A percentile compares a stretch with the other conserved stretches of the same genome.
Evolutionary conservation across 169 alveolate species (phyloP).

Genomic region (Cyclospora cayetanensis): DNA sequence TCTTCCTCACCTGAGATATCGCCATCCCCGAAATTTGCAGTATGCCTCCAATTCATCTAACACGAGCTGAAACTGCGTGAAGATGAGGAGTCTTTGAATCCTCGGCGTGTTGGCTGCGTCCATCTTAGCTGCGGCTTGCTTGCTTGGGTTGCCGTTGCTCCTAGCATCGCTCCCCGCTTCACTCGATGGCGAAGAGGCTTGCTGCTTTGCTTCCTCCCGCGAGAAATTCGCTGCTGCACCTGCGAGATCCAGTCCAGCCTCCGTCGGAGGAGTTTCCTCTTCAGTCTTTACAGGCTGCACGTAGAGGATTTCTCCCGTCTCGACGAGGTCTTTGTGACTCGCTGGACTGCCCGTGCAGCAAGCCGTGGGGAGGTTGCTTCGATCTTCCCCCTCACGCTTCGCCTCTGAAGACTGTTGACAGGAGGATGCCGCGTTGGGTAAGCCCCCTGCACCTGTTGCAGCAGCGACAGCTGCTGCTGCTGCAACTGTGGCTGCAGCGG

Average conservation of each 20-base stretch:
- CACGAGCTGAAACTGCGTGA: constrained; percentile 91
- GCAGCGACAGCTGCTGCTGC: not conserved
- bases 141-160: constrained; percentile 17
- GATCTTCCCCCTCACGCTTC: constrained; percentile 66
- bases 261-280: not conserved
- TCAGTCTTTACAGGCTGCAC: constrained; percentile 35
- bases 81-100: constrained; percentile 90
- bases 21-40: constrained; percentile 91
- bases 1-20: constrained; percentile 80
- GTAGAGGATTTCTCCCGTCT: constrained; percentile 12
- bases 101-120: constrained; percentile 62
- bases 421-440: not conserved
- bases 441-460: not conserved
- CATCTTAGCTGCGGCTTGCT: constrained; percentile 15
- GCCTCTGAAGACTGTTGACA: not conserved
- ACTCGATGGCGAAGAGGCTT: not conserved
- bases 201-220: not conserved
- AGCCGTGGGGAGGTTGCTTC: constrained; percentile 53
- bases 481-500: not conserved
- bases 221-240: not conserved
- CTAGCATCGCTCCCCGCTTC: constrained; percentile 3
- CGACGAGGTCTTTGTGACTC: constrained; percentile 40
- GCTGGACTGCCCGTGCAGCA: constrained; percentile 66
- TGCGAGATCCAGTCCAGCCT: not conserved
- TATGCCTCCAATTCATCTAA: constrained; percentile 90